These are phyloP conservation scores for Geotrichum carabidarum DNA, from an alignment of 1,139 yeast species.

Conservation along the genomic window DNA sequence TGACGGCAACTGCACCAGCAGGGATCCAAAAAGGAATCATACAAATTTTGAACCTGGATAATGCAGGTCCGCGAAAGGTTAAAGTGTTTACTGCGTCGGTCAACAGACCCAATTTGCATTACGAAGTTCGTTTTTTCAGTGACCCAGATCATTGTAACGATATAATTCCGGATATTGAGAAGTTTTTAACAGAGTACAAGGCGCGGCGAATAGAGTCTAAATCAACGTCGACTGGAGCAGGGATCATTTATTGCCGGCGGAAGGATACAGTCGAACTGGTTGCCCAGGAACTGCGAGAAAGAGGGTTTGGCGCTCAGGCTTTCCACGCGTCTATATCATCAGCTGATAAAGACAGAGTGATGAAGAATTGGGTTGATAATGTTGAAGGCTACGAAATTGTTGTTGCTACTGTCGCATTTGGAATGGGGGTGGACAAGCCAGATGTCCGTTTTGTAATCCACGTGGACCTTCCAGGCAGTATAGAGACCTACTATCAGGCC, in stretches of 20 bases:
- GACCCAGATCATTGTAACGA: slow-evolving; percentile 42
- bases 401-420: slow-evolving; percentile 85
- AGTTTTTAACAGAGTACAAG: slow-evolving; percentile 49
- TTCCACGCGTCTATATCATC: slow-evolving; percentile 84
- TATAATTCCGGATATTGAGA: slow-evolving; percentile 49
- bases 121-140: slow-evolving; percentile 52
- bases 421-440: slow-evolving; percentile 94
- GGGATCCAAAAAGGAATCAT: slow-evolving; percentile 27
- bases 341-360: slow-evolving; percentile 57
- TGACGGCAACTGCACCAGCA: slow-evolving; percentile 71
- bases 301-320: slow-evolving; percentile 60
- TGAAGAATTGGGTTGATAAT: slow-evolving; percentile 56
- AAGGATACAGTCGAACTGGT: slow-evolving; percentile 77
- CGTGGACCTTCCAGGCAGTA: slow-evolving; percentile 72
- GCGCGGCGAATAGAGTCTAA: slow-evolving; percentile 23
- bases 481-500: slow-evolving; percentile 90
- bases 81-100: slow-evolving; percentile 38
- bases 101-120: slow-evolving; percentile 72
- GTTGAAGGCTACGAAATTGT: slow-evolving; percentile 30
- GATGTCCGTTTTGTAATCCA: slow-evolving; percentile 86
- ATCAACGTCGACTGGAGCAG: slow-evolving; percentile 42
- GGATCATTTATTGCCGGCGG: slow-evolving; percentile 83
- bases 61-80: slow-evolving; percentile 13
- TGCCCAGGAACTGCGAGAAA: slow-evolving; percentile 49
- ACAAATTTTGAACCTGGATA: slow-evolving; percentile 24